Evolutionary conservation across 2,329 filamentous ascomycete genomes (phyloP).

Genomic region (Trichoderma hamatum): DNA sequence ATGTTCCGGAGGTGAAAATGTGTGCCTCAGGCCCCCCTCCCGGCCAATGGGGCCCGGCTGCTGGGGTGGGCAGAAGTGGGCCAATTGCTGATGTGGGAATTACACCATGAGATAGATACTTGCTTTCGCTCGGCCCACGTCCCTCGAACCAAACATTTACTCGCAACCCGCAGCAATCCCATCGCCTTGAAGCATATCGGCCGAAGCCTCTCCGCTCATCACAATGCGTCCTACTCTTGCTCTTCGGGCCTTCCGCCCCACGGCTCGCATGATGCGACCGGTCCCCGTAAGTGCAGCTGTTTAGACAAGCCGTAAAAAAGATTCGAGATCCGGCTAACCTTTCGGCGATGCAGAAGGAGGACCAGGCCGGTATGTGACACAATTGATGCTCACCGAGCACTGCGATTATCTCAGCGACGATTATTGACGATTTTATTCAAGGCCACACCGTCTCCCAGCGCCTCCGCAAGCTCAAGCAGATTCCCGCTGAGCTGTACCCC

Average conservation of each 20-base stretch:
- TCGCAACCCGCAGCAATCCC: constrained; percentile 33
- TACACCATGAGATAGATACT: constrained; percentile 41
- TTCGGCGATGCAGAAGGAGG: constrained; percentile 58
- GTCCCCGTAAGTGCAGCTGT: constrained; percentile 63
- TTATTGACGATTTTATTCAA: constrained; percentile 45
- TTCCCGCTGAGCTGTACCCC: constrained; percentile 92
- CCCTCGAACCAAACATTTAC: constrained; percentile 35
- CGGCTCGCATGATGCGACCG: constrained; percentile 68
- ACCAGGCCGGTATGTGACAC: constrained; percentile 64
- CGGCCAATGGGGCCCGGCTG: constrained; percentile 42
- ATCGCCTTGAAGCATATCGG: constrained; percentile 31
- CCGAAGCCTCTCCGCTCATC: constrained; percentile 40
- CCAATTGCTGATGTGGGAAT: constrained; percentile 35
- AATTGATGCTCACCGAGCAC: constrained; percentile 26
- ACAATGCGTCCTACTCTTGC: constrained; percentile 68
- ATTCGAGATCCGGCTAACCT: constrained; percentile 34
- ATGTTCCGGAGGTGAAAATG: constrained; percentile 43
- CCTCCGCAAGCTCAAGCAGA: constrained; percentile 82
- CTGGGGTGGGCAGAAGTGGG: constrained; percentile 29
- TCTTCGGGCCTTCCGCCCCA: constrained; percentile 69
- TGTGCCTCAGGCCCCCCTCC: constrained; percentile 46
- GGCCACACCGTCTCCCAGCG: constrained; percentile 97
- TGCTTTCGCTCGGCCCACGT: constrained; percentile 35
- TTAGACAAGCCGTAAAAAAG: constrained; percentile 23
- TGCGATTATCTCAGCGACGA: neutral